Conservation (phyloP, 2,329 filamentous ascomycete genomes). For the Exophiala calicioides region DNA sequence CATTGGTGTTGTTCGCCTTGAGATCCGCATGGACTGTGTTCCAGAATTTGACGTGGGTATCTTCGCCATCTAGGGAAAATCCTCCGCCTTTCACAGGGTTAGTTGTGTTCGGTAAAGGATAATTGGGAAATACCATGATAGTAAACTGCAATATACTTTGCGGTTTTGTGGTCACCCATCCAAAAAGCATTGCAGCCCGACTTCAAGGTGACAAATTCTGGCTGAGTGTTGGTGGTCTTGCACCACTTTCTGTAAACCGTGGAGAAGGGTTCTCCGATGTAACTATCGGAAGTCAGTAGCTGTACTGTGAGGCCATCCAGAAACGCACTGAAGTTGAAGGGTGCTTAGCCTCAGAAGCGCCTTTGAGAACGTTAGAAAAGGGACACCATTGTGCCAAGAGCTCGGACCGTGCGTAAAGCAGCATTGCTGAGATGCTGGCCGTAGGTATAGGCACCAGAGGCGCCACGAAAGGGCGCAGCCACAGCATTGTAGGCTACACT, state of each 20-base stretch:
- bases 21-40: constrained; percentile 19
- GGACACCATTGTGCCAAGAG: neutral
- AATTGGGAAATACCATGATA: constrained; percentile 23
- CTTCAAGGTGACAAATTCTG: constrained; percentile 25
- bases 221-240: constrained; percentile 10
- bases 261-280: constrained; percentile 23
- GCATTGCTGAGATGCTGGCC: constrained; percentile 38
- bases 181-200: constrained; percentile 30
- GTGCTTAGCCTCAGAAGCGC: constrained; percentile 18
- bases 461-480: constrained; percentile 42
- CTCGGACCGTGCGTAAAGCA: constrained; percentile 32
- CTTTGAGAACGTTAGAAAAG: constrained; percentile 11
- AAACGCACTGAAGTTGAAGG: constrained; percentile 22
- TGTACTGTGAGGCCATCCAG: neutral
- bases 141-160: constrained; percentile 30
- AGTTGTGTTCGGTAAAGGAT: neutral
- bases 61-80: constrained; percentile 28
- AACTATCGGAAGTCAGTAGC: constrained; percentile 19
- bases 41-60: constrained; percentile 30
- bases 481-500: constrained; percentile 31
- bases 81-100: constrained; percentile 24
- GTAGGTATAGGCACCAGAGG: constrained; percentile 39
- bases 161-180: constrained; percentile 27
- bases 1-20: constrained; percentile 42
- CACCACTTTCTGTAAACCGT: constrained; percentile 27